These are phyloP conservation scores for Suillus paluster DNA, from an alignment of 768 basidiomycete species.

Conservation along the genomic window DNA sequence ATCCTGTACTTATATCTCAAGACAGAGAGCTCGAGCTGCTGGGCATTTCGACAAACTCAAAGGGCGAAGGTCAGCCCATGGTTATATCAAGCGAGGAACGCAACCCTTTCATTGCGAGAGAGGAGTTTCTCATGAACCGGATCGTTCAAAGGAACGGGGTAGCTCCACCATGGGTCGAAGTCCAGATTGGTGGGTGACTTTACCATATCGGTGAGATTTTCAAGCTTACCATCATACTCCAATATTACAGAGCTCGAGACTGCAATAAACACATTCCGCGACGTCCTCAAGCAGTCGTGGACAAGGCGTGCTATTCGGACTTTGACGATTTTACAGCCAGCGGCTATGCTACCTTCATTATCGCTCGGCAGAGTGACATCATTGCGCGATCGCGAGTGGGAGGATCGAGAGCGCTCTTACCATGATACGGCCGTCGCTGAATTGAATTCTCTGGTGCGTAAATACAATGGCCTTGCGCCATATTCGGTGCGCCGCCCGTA, in stretches of 20 bases:
- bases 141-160: constrained; percentile 84
- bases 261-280: constrained; percentile 63
- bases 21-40: constrained; percentile 63
- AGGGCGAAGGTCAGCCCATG: constrained; percentile 65
- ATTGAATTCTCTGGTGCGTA: constrained; percentile 74
- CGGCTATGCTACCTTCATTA: constrained; percentile 43
- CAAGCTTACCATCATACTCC: constrained; percentile 11
- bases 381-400: constrained; percentile 73
- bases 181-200: constrained; percentile 63
- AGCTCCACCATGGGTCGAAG: constrained; percentile 84
- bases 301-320: constrained; percentile 73
- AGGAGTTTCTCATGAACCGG: constrained; percentile 86
- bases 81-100: constrained; percentile 45
- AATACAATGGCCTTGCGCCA: constrained; percentile 82
- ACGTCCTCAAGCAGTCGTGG: constrained; percentile 69
- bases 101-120: constrained; percentile 73
- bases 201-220: not conserved
- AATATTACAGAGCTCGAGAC: constrained; percentile 62
- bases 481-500: constrained; percentile 74
- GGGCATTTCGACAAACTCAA: constrained; percentile 76
- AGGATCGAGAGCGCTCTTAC: constrained; percentile 64
- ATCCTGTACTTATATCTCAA: constrained; percentile 6
- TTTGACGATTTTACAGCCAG: constrained; percentile 49
- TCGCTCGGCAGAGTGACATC: constrained; percentile 41
- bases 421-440: constrained; percentile 72